Evolutionary conservation across 345 rosid genomes (phyloP).

Genomic region (Toxicodendron radicans): DNA sequence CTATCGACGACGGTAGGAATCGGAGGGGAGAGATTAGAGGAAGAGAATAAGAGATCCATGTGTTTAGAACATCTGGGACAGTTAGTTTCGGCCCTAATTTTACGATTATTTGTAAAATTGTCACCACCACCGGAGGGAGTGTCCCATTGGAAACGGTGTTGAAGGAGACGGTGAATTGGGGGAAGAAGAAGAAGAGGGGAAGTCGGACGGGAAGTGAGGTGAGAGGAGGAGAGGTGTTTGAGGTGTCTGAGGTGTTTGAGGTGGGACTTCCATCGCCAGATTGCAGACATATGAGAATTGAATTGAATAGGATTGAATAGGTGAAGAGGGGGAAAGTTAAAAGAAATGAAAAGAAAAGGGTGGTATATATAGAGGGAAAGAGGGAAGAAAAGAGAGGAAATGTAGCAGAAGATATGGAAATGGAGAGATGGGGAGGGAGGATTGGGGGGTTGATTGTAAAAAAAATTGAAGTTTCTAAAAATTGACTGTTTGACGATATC

Average conservation of each 20-base stretch:
- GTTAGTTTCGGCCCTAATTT: conserved; percentile 81
- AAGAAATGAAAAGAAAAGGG: background rate
- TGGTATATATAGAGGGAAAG: conserved; percentile 26
- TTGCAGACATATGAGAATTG: conserved; percentile 44
- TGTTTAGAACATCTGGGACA: conserved; percentile 92
- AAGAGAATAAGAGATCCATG: conserved; percentile 79
- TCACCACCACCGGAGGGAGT: conserved; percentile 37
- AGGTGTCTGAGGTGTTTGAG: conserved; percentile 41
- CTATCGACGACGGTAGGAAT: conserved; percentile 9
- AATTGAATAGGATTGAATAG: background rate
- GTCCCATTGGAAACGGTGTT: conserved; percentile 75
- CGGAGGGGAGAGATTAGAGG: conserved; percentile 39
- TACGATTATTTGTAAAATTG: conserved; percentile 31
- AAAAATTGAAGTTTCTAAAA: background rate
- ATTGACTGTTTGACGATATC: conserved; percentile 16
- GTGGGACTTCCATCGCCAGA: conserved; percentile 64
- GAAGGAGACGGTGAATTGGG: conserved; percentile 45
- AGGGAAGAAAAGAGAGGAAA: conserved; percentile 21
- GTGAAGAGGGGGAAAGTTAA: background rate
- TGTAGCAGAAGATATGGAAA: conserved; percentile 28
- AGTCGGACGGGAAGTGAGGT: conserved; percentile 46
- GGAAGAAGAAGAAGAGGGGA: conserved; percentile 38
- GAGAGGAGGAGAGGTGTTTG: conserved; percentile 37
- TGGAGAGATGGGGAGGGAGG: no score
- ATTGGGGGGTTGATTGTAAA: no score